Evolutionary conservation across 2,329 filamentous ascomycete genomes (phyloP).

Genomic region (Anthostomella pinea): DNA sequence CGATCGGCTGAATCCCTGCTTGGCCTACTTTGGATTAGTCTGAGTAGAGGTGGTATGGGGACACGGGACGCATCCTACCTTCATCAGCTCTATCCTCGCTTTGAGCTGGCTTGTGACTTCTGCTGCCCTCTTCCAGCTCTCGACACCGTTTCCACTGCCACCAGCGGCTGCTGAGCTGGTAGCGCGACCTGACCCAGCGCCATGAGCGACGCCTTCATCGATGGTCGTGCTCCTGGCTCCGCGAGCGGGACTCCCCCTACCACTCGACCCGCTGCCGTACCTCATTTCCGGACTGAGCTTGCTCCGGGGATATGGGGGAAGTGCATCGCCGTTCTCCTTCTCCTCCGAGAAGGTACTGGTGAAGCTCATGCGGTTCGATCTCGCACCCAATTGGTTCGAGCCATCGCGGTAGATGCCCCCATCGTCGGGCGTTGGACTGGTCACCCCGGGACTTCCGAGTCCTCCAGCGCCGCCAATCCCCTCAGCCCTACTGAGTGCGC

Average conservation of each 20-base stretch:
- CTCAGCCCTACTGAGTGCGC: constrained; percentile 67
- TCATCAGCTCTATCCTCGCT: constrained; percentile 98
- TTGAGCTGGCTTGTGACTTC: constrained; percentile 98
- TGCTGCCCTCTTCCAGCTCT: constrained; percentile 95
- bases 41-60: too few species aligned
- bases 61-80: constrained; percentile 47
- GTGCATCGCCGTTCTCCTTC: constrained; percentile 66
- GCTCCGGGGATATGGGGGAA: constrained; percentile 41
- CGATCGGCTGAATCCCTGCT: not conserved
- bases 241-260: constrained; percentile 57
- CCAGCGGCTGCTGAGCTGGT: constrained; percentile 16
- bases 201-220: constrained; percentile 22
- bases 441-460: constrained; percentile 41
- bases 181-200: constrained; percentile 13
- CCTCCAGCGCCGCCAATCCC: constrained; percentile 41
- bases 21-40: too few species aligned
- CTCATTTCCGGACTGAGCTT: constrained; percentile 55
- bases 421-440: constrained; percentile 57
- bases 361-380: constrained; percentile 57
- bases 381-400: constrained; percentile 34
- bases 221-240: constrained; percentile 44
- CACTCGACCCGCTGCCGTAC: constrained; percentile 54
- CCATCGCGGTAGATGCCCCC: constrained; percentile 57
- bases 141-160: constrained; percentile 54
- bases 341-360: constrained; percentile 69